These are phyloP conservation scores for Musa schizocarpa DNA, from an alignment of 176 grass and related monocot species.

Conservation along the genomic window DNA sequence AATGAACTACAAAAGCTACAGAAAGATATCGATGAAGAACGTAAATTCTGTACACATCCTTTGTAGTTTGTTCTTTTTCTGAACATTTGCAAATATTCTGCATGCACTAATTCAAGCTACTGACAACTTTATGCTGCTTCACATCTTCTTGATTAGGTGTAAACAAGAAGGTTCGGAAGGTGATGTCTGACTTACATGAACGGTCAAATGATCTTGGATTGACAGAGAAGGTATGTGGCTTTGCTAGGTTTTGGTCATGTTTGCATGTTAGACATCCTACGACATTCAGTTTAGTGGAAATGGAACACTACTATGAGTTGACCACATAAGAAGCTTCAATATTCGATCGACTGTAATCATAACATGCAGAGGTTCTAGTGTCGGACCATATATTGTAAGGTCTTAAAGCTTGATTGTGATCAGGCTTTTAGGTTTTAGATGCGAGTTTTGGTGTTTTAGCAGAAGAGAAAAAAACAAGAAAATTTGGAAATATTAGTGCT, in stretches of 20 bases:
- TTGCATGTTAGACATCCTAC: too few species aligned
- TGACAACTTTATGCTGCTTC: not conserved
- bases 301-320: too few species aligned
- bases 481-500: too few species aligned
- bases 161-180: constrained; percentile 51
- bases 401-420: too few species aligned
- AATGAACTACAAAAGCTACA: constrained; percentile 41
- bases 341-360: too few species aligned
- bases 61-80: not conserved
- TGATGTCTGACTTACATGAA: constrained; percentile 29
- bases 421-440: too few species aligned
- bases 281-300: too few species aligned
- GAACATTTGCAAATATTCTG: not conserved
- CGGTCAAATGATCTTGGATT: constrained; percentile 34
- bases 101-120: not conserved
- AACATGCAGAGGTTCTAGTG: too few species aligned
- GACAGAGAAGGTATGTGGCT: constrained; percentile 34
- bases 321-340: too few species aligned
- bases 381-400: too few species aligned
- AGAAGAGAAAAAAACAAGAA: too few species aligned
- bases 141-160: constrained; percentile 24
- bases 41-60: constrained; percentile 21
- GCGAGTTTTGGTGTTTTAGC: too few species aligned
- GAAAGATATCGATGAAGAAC: constrained; percentile 31
- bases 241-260: not conserved